Conservation (phyloP, 164 flowering plant species). For the Amborella trichopoda region DNA sequence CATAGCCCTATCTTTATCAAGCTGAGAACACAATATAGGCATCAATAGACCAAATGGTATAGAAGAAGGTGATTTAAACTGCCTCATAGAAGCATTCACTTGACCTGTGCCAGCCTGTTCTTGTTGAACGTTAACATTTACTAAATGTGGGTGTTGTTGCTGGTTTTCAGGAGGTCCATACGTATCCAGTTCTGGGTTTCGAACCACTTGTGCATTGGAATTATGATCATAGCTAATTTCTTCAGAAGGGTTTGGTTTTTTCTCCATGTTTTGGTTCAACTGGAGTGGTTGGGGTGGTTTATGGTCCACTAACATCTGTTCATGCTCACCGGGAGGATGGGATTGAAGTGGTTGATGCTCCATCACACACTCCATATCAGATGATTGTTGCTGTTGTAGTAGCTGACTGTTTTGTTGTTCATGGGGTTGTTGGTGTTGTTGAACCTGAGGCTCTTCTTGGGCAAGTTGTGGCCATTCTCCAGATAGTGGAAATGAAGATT, state of each 20-base stretch:
- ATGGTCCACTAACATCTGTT: slow-evolving; percentile 15
- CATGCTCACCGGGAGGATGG: slow-evolving; percentile 20
- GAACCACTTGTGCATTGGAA: slow-evolving; percentile 25
- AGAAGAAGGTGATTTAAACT: slow-evolving; percentile 19
- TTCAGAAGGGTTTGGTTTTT: slow-evolving; percentile 19
- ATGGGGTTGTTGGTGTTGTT: slow-evolving; percentile 19
- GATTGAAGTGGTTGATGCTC: slow-evolving; percentile 31
- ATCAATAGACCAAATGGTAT: slow-evolving; percentile 69
- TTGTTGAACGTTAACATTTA: slow-evolving; percentile 37
- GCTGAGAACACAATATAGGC: slow-evolving; percentile 61
- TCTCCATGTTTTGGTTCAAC: slow-evolving; percentile 19
- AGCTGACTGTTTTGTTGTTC: slow-evolving; percentile 18
- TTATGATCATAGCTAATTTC: slow-evolving; percentile 23
- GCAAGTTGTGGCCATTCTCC: slow-evolving; percentile 42
- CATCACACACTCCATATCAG: slow-evolving; percentile 21
- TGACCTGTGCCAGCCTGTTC: slow-evolving; percentile 21
- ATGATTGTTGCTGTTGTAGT: slow-evolving; percentile 22
- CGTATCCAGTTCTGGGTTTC: slow-evolving; percentile 22
- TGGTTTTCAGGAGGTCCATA: slow-evolving; percentile 24
- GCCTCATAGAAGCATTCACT: slow-evolving; percentile 20
- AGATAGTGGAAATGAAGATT: slow-evolving; percentile 26
- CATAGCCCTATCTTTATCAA: slow-evolving; percentile 77
- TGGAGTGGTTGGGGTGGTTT: slow-evolving; percentile 21
- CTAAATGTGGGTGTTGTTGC: slow-evolving; percentile 28
- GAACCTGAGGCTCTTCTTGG: slow-evolving; percentile 24